These are phyloP conservation scores for Calonectria henricotiae DNA, from an alignment of 2,329 filamentous ascomycete genomes.

Conservation along the genomic window DNA sequence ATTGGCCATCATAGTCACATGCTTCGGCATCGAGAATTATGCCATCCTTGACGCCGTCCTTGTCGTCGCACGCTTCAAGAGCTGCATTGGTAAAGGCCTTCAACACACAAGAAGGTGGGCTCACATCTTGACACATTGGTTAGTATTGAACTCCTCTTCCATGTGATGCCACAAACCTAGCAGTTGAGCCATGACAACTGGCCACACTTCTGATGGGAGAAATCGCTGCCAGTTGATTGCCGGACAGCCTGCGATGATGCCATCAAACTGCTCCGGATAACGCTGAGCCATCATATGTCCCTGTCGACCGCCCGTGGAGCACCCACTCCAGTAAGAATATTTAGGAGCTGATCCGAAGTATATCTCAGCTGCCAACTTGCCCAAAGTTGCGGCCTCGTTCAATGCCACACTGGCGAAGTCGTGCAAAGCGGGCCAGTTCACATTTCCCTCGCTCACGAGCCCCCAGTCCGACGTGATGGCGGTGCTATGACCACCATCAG, in stretches of 20 bases:
- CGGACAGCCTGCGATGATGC: constrained; percentile 66
- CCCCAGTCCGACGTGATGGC: constrained; percentile 39
- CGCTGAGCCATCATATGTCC: constrained; percentile 68
- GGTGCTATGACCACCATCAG: constrained; percentile 36
- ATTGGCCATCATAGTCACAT: constrained; percentile 47
- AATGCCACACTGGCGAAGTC: constrained; percentile 52
- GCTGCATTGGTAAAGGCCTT: constrained; percentile 56
- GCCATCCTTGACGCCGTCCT: constrained; percentile 49
- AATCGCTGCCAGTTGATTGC: constrained; percentile 61
- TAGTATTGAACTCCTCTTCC: not conserved
- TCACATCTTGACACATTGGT: constrained; percentile 32
- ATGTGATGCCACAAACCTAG: not conserved
- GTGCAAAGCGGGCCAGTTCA: constrained; percentile 50
- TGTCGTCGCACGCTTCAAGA: constrained; percentile 54
- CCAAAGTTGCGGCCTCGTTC: constrained; percentile 58
- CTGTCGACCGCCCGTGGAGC: constrained; percentile 72
- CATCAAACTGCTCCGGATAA: constrained; percentile 70
- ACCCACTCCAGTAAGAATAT: constrained; percentile 69
- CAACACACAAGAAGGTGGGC: constrained; percentile 57
- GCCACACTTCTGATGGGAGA: constrained; percentile 44
- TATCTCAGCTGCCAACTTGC: constrained; percentile 60
- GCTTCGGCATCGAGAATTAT: constrained; percentile 42
- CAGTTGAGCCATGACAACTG: constrained; percentile 47
- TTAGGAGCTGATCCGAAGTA: constrained; percentile 60
- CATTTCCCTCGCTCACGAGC: constrained; percentile 39